A percentile compares a stretch with the other conserved stretches of the same genome.
Evolutionary conservation across 2,329 filamentous ascomycete genomes (phyloP).

Genomic region (Purpureocillium takamizusanense): DNA sequence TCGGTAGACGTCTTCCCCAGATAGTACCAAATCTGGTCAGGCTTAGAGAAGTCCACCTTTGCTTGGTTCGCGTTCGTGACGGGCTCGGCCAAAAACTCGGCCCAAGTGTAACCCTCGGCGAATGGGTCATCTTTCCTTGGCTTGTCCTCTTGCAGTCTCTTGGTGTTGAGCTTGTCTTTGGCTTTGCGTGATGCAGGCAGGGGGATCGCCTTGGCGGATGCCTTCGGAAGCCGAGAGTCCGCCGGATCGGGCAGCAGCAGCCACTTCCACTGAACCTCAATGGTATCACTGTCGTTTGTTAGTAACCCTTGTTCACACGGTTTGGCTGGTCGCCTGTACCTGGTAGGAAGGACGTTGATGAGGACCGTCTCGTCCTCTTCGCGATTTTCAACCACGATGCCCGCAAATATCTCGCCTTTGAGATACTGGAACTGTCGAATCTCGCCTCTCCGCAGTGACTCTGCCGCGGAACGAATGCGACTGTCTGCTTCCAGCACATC

Average conservation of each 20-base stretch:
- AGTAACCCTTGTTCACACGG: conserved; percentile 18
- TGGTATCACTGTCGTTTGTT: conserved; percentile 49
- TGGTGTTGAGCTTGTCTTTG: conserved; percentile 59
- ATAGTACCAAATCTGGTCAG: conserved; percentile 81
- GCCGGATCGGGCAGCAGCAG: conserved; percentile 62
- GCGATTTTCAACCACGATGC: conserved; percentile 77
- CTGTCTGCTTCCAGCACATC: conserved; percentile 62
- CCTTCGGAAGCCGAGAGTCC: conserved; percentile 65
- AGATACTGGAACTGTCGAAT: conserved; percentile 81
- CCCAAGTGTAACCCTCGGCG: conserved; percentile 61
- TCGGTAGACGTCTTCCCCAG: conserved; percentile 81
- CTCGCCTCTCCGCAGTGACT: conserved; percentile 59
- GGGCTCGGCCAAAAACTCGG: conserved; percentile 65
- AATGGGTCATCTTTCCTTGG: conserved; percentile 60
- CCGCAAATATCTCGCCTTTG: conserved; percentile 83
- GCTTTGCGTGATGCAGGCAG: conserved; percentile 56
- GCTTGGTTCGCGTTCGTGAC: conserved; percentile 49
- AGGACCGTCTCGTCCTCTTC: conserved; percentile 65
- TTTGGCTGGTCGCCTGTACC: conserved; percentile 42
- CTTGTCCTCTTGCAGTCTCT: conserved; percentile 50
- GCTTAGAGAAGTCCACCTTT: conserved; percentile 63
- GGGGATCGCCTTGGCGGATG: conserved; percentile 62
- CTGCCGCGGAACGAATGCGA: conserved; percentile 59
- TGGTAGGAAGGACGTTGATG: conserved; percentile 75
- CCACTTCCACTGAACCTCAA: conserved; percentile 83